A percentile compares a stretch with the other conserved stretches of the same genome.
phyloP scores from a whole-genome alignment of 1,139 yeast genomes.

The Protomyces lactucae-debilis region DNA sequence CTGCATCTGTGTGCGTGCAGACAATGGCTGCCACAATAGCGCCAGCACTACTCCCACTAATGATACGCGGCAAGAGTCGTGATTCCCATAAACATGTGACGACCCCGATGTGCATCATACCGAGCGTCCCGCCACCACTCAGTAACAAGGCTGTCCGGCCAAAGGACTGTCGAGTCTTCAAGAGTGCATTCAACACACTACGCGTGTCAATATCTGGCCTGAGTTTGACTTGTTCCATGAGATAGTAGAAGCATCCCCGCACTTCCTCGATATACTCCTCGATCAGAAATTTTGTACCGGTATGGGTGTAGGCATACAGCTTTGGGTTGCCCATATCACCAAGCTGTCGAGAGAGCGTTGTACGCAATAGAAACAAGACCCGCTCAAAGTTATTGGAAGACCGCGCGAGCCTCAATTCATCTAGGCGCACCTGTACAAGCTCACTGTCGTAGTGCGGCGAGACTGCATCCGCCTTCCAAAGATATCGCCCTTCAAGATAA shows the following conservation, averaged over 20 bases:
- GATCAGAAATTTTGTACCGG: slow-evolving; percentile 78
- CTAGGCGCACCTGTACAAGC: slow-evolving; percentile 51
- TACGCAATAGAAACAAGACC: slow-evolving; percentile 68
- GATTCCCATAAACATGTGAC: slow-evolving; percentile 69
- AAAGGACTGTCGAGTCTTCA: slow-evolving; percentile 83
- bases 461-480: slow-evolving; percentile 63
- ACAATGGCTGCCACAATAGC: slow-evolving; percentile 87
- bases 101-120: slow-evolving; percentile 88
- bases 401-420: slow-evolving; percentile 61
- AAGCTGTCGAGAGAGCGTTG: slow-evolving; percentile 77
- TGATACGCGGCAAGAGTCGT: slow-evolving; percentile 73
- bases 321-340: slow-evolving; percentile 84
- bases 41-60: slow-evolving; percentile 97
- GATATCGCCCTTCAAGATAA: slow-evolving; percentile 39
- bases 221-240: slow-evolving; percentile 38
- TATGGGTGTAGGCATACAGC: slow-evolving; percentile 69
- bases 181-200: slow-evolving; percentile 67
- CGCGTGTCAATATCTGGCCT: slow-evolving; percentile 51
- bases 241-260: slow-evolving; percentile 52
- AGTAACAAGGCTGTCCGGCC: slow-evolving; percentile 90
- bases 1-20: slow-evolving; percentile 75
- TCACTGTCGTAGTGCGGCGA: slow-evolving; percentile 68
- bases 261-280: slow-evolving; percentile 83
- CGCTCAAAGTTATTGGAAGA: slow-evolving; percentile 52
- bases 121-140: slow-evolving; percentile 95